Evolutionary conservation across 129 eudicot genomes (phyloP).

Genomic region (Logfia minima): DNA sequence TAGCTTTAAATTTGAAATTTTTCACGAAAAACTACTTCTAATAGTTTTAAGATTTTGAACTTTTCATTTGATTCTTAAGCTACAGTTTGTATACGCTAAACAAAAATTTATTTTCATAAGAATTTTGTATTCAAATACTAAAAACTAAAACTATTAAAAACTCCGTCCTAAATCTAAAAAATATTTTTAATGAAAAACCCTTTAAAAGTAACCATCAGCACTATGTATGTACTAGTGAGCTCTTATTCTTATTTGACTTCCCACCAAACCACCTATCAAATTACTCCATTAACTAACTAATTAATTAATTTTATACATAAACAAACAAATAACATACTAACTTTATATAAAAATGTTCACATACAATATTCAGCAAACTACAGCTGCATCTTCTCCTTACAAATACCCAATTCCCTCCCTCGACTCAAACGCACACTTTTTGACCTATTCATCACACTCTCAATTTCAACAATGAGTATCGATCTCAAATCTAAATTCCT

Average conservation of each 20-base stretch:
- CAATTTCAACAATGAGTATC: conserved; percentile 43
- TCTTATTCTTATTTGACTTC: not conserved
- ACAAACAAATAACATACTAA: not conserved
- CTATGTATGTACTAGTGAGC: too few species aligned
- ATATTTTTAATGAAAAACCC: too few species aligned
- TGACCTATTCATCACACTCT: not conserved
- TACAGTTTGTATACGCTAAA: too few species aligned
- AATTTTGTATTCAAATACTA: too few species aligned
- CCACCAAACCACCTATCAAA: not conserved
- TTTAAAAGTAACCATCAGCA: too few species aligned
- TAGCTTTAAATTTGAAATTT: too few species aligned
- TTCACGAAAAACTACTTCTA: too few species aligned
- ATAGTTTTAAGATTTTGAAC: too few species aligned
- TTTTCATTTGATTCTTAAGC: too few species aligned
- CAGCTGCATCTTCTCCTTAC: conserved; percentile 37
- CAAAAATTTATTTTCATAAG: too few species aligned
- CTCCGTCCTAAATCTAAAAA: too few species aligned
- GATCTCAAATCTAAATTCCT: conserved; percentile 59
- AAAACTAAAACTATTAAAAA: too few species aligned
- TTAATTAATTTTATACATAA: not conserved
- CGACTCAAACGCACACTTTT: conserved; percentile 8
- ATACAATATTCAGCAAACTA: conserved; percentile 21
- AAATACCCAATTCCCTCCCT: conserved; percentile 18
- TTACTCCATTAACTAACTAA: not conserved
- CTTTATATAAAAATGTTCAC: not conserved